These are phyloP conservation scores for Aspergillus ruber DNA, from an alignment of 2,329 filamentous ascomycete species.

Conservation along the genomic window DNA sequence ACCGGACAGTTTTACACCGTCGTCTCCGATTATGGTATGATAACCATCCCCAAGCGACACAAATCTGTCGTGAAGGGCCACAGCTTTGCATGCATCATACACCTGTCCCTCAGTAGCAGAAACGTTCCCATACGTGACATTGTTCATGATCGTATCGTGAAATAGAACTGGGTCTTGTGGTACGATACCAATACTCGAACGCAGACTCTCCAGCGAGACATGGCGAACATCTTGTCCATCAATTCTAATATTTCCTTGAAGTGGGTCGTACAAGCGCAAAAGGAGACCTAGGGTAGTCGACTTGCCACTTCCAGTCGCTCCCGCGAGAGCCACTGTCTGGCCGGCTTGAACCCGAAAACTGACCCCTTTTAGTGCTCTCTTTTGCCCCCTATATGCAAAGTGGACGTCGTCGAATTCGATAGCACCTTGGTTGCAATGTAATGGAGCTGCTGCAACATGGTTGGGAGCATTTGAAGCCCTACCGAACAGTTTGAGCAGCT, in stretches of 20 bases:
- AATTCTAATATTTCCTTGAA: conserved; percentile 43
- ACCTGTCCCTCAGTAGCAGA: conserved; percentile 57
- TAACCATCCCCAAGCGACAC: conserved; percentile 51
- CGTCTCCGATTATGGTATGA: conserved; percentile 43
- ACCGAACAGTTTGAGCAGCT: conserved; percentile 42
- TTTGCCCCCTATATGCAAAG: conserved; percentile 49
- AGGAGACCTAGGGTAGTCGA: conserved; percentile 51
- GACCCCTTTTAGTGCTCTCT: conserved; percentile 43
- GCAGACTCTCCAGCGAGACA: conserved; percentile 52
- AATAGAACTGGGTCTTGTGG: conserved; percentile 61
- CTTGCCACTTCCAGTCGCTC: conserved; percentile 55
- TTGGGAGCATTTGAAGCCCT: conserved; percentile 43
- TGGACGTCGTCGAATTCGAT: conserved; percentile 46
- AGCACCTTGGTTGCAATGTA: conserved; percentile 38
- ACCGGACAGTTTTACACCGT: conserved; percentile 45
- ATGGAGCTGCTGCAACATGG: conserved; percentile 24
- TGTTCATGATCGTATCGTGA: conserved; percentile 59
- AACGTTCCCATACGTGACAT: conserved; percentile 57
- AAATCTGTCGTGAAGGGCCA: conserved; percentile 61
- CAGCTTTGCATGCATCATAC: conserved; percentile 54
- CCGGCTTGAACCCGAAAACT: conserved; percentile 44
- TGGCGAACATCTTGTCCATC: conserved; percentile 53
- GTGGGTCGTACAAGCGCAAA: conserved; percentile 50
- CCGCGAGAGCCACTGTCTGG: conserved; percentile 49
- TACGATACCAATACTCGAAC: conserved; percentile 56